Percentiles rank a stretch among this genome's conserved stretches.
Conservation (phyloP, 495 filamentous ascomycete genomes). For the Xylaria longipes region DNA sequence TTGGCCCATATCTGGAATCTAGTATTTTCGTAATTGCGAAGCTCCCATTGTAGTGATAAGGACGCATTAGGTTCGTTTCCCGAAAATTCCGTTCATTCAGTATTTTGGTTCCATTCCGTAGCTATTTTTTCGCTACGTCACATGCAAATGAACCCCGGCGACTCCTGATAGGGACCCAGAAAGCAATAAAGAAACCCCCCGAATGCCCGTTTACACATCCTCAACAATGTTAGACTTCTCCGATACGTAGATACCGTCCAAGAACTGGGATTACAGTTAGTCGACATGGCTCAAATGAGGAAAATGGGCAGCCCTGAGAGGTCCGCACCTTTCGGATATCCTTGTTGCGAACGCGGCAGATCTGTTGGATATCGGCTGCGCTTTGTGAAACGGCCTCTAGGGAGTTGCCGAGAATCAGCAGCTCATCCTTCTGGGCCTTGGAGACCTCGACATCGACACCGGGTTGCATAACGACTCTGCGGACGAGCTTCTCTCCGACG, state of each 20-base stretch:
- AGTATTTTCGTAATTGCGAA: constrained; percentile 23
- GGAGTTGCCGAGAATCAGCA: constrained; percentile 90
- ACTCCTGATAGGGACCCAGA: constrained; percentile 51
- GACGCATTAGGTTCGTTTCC: constrained; percentile 28
- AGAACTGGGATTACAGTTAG: constrained; percentile 69
- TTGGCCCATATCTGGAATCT: constrained; percentile 10
- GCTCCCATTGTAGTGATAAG: constrained; percentile 9
- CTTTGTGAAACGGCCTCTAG: constrained; percentile 96
- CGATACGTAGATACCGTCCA: constrained; percentile 99
- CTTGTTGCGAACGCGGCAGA: constrained; percentile 99
- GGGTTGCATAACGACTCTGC: constrained; percentile 81
- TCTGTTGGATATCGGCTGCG: constrained; percentile 98
- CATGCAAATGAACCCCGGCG: constrained; percentile 65
- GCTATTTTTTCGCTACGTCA: constrained; percentile 60
- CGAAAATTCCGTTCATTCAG: constrained; percentile 38
- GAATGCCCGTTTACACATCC: constrained; percentile 53
- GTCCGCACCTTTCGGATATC: constrained; percentile 95
- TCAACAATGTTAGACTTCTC: constrained; percentile 93
- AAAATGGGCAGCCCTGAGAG: neutral
- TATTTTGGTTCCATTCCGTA: constrained; percentile 54
- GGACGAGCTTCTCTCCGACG: constrained; percentile 99
- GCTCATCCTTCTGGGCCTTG: constrained; percentile 94
- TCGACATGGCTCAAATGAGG: neutral
- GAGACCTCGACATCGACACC: constrained; percentile 91
- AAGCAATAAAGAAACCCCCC: constrained; percentile 48